phyloP scores from a whole-genome alignment of 176 grass and related monocot species.

The Olyra latifolia region DNA sequence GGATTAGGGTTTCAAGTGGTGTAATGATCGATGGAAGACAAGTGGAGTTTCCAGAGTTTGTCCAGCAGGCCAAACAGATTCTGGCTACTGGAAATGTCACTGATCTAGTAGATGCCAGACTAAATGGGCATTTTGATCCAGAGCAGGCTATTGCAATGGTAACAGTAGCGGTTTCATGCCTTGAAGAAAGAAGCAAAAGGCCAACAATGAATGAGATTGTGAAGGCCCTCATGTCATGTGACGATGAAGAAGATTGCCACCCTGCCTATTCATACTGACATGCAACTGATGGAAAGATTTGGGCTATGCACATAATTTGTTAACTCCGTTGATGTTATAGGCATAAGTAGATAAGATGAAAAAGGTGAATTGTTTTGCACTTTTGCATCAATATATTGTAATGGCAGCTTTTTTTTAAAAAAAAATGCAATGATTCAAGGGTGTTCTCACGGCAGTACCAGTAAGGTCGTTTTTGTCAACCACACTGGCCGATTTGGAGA shows the following conservation, averaged over 20 bases:
- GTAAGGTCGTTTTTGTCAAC: background rate
- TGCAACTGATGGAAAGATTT: constrained; percentile 6
- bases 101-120: constrained; percentile 51
- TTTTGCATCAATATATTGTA: constrained; percentile 21
- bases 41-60: constrained; percentile 34
- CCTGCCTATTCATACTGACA: constrained; percentile 54
- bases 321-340: background rate
- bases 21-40: constrained; percentile 18
- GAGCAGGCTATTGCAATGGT: constrained; percentile 53
- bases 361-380: background rate
- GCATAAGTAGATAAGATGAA: background rate
- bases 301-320: background rate
- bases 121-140: constrained; percentile 45
- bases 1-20: constrained; percentile 52
- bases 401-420: background rate
- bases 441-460: background rate
- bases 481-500: background rate
- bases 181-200: constrained; percentile 64
- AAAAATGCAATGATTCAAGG: background rate
- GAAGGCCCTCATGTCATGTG: constrained; percentile 34
- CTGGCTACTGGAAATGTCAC: constrained; percentile 30
- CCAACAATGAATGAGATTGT: constrained; percentile 61
- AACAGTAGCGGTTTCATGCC: constrained; percentile 47
- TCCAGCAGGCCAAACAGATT: constrained; percentile 42
- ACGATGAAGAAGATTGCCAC: constrained; percentile 42